A percentile compares a stretch with the other conserved stretches of the same genome.
These are phyloP conservation scores for Calamus simplicifolius DNA, from an alignment of 176 grass and related monocot genomes.

Conservation along the genomic window DNA sequence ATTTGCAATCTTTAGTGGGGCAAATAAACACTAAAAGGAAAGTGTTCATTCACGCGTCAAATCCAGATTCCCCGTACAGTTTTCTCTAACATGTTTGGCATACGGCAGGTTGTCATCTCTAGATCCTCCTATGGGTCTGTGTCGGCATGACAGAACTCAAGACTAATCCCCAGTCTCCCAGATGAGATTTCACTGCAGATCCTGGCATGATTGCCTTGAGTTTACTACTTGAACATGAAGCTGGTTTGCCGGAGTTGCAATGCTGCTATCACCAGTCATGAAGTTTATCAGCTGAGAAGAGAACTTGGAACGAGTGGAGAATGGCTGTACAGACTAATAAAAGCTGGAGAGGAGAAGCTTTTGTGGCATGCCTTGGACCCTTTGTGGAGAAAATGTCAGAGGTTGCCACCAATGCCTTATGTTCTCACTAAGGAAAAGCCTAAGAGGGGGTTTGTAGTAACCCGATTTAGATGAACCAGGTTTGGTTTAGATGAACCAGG, in stretches of 20 bases:
- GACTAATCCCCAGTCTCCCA: slow-evolving; percentile 60
- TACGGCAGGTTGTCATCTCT: no score
- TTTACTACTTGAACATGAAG: slow-evolving; percentile 56
- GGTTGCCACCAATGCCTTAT: slow-evolving; percentile 51
- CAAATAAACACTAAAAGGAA: no score
- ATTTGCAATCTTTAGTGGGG: no score
- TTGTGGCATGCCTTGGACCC: slow-evolving; percentile 67
- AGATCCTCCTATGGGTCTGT: no score
- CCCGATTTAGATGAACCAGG: no score
- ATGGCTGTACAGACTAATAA: slow-evolving; percentile 73
- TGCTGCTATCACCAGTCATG: slow-evolving; percentile 34
- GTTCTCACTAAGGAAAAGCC: slow-evolving; percentile 25
- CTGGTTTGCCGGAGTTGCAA: slow-evolving; percentile 63
- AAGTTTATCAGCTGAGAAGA: slow-evolving; percentile 52
- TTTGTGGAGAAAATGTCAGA: slow-evolving; percentile 44
- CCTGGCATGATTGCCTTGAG: slow-evolving; percentile 57
- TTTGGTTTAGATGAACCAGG: no score
- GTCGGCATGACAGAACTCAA: no score
- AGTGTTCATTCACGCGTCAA: no score
- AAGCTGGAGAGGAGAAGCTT: slow-evolving; percentile 52
- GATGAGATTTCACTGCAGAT: slow-evolving; percentile 85
- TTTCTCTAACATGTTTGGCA: no score
- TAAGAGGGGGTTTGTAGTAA: slow-evolving; percentile 28
- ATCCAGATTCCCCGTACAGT: no score
- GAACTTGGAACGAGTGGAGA: slow-evolving; percentile 68